A percentile compares a stretch with the other conserved stretches of the same genome.
Conservation (phyloP, 768 basidiomycete genomes). For the Russula sp. region DNA sequence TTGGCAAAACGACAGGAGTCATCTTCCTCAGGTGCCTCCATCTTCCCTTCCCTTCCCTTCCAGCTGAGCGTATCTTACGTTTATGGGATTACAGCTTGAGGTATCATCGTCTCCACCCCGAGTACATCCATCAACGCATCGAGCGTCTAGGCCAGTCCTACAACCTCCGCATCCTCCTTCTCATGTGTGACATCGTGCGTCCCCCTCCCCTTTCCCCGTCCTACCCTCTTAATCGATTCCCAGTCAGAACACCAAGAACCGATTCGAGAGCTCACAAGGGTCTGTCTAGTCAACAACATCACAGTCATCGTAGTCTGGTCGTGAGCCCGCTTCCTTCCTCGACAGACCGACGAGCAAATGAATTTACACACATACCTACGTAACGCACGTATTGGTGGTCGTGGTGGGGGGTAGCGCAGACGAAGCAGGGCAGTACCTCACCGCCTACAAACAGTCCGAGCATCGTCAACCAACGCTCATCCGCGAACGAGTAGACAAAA, state of each 20-base stretch:
- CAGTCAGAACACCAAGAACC: constrained; percentile 92
- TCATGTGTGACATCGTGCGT: constrained; percentile 89
- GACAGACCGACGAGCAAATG: not conserved
- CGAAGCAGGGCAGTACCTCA: constrained; percentile 89
- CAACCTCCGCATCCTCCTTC: constrained; percentile 78
- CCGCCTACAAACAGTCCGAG: constrained; percentile 91
- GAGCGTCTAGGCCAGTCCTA: constrained; percentile 81
- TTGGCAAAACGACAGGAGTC: constrained; percentile 89
- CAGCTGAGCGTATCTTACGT: not conserved
- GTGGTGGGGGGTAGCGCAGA: constrained; percentile 57
- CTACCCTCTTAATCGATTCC: not conserved
- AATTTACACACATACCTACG: not conserved
- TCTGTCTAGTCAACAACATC: constrained; percentile 87
- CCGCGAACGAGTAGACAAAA: constrained; percentile 91
- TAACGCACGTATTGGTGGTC: not conserved
- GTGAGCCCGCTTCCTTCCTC: constrained; percentile 43
- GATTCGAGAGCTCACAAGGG: constrained; percentile 91
- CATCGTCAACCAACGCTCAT: constrained; percentile 91
- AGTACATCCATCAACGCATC: constrained; percentile 91
- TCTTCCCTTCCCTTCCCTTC: not conserved
- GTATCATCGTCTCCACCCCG: constrained; percentile 96
- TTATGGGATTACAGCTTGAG: constrained; percentile 55
- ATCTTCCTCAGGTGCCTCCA: constrained; percentile 76
- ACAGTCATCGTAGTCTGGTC: constrained; percentile 93
- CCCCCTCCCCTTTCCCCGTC: not conserved